These are phyloP conservation scores for Colletotrichum orchidophilum DNA, from an alignment of 2,329 filamentous ascomycete genomes.

Conservation along the genomic window DNA sequence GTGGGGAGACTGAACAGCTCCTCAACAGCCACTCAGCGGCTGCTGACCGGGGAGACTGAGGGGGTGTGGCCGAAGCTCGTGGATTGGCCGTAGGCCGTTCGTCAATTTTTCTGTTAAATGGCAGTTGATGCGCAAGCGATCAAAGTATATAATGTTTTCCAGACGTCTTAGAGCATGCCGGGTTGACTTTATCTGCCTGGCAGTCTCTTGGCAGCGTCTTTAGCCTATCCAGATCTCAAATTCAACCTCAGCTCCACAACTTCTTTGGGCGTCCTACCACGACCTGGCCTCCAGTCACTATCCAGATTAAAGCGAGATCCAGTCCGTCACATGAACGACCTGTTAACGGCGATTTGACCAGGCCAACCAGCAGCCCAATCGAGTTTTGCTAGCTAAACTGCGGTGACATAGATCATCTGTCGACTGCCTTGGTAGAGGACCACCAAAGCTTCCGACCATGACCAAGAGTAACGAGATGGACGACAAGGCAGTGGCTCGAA, in stretches of 20 bases:
- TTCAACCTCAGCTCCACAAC: background rate
- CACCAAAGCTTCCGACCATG: background rate
- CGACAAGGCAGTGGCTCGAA: constrained; percentile 51
- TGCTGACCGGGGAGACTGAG: background rate
- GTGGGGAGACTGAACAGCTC: background rate
- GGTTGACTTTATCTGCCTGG: background rate
- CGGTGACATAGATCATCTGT: background rate
- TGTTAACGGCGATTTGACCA: background rate
- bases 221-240: background rate
- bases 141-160: background rate
- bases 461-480: constrained; percentile 50
- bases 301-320: background rate
- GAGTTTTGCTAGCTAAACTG: too few species aligned
- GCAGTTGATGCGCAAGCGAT: background rate
- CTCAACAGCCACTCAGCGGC: background rate
- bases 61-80: background rate
- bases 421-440: background rate
- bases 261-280: background rate
- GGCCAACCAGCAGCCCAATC: background rate
- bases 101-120: background rate
- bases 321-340: background rate
- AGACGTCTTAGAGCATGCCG: background rate
- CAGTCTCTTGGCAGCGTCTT: background rate
- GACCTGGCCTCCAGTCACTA: too few species aligned
- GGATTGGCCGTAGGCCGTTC: background rate